phyloP scores from a whole-genome alignment of 768 basidiomycete species.

The Pulveroboletus sp. region DNA sequence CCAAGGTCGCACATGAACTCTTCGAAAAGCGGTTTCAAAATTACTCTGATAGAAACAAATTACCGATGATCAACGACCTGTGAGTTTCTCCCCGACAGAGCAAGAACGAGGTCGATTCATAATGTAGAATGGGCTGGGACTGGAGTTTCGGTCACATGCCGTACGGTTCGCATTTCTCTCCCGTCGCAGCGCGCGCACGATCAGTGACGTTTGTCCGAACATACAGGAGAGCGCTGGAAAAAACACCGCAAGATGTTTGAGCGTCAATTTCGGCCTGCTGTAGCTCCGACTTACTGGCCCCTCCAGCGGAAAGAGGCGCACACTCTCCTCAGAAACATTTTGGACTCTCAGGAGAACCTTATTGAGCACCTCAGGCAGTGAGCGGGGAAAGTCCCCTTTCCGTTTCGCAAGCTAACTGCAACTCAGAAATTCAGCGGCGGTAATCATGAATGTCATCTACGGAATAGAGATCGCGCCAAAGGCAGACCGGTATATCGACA shows the following conservation, averaged over 20 bases:
- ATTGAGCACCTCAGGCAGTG: constrained; percentile 49
- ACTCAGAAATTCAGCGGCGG: constrained; percentile 44
- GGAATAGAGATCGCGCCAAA: constrained; percentile 42
- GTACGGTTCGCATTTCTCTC: constrained; percentile 32
- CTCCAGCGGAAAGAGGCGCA: constrained; percentile 44
- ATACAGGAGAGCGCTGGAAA: constrained; percentile 48
- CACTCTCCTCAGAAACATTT: constrained; percentile 40
- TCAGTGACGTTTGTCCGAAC: background rate
- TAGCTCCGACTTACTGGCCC: constrained; percentile 39
- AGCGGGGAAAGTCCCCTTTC: constrained; percentile 11
- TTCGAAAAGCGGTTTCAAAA: constrained; percentile 53
- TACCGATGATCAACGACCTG: constrained; percentile 50
- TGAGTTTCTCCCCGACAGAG: constrained; percentile 18
- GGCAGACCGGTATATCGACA: constrained; percentile 44
- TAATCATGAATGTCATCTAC: constrained; percentile 51
- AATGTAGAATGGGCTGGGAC: constrained; percentile 40
- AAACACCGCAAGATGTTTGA: constrained; percentile 51
- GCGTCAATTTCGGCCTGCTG: constrained; percentile 44
- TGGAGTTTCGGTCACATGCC: constrained; percentile 57
- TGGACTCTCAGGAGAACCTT: constrained; percentile 40
- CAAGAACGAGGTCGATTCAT: constrained; percentile 4
- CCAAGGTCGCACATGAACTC: constrained; percentile 45
- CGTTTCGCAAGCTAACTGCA: background rate
- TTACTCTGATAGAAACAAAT: constrained; percentile 49
- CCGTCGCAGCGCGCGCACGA: background rate